Percentiles rank a stretch among this genome's conserved stretches.
phyloP scores from a whole-genome alignment of 2,329 filamentous ascomycete species.

The Orbilia oligospora region DNA sequence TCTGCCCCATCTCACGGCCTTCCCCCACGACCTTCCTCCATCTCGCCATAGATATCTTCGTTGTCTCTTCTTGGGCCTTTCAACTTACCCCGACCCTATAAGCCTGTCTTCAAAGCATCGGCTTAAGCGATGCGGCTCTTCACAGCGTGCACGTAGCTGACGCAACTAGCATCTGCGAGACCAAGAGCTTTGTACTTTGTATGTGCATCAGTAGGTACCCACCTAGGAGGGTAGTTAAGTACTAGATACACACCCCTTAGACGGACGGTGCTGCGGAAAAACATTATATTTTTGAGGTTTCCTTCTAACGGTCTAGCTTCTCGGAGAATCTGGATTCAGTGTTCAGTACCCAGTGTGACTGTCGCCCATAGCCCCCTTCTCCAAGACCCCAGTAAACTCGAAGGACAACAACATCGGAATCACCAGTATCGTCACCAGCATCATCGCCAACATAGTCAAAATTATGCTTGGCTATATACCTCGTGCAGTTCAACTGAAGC shows the following conservation, averaged over 20 bases:
- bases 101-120: background rate
- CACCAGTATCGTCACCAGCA: background rate
- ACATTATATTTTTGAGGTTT: background rate
- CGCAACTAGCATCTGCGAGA: slow-evolving; percentile 16
- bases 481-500: slow-evolving; percentile 52
- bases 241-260: too few relatives aligned
- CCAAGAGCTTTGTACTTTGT: background rate
- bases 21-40: background rate
- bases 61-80: background rate
- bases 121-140: slow-evolving; percentile 15
- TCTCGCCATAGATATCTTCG: background rate
- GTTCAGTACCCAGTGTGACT: background rate
- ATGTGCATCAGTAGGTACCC: background rate
- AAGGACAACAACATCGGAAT: too few relatives aligned
- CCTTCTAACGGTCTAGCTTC: background rate
- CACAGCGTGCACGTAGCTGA: slow-evolving; percentile 26
- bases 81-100: background rate
- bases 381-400: background rate
- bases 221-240: too few relatives aligned
- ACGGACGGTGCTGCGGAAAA: background rate
- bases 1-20: background rate
- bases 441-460: background rate
- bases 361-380: background rate
- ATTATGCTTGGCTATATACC: slow-evolving; percentile 54
- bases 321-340: background rate